Evolutionary conservation across 441 rosid species (phyloP).

Genomic region (Eruca vesicaria): DNA sequence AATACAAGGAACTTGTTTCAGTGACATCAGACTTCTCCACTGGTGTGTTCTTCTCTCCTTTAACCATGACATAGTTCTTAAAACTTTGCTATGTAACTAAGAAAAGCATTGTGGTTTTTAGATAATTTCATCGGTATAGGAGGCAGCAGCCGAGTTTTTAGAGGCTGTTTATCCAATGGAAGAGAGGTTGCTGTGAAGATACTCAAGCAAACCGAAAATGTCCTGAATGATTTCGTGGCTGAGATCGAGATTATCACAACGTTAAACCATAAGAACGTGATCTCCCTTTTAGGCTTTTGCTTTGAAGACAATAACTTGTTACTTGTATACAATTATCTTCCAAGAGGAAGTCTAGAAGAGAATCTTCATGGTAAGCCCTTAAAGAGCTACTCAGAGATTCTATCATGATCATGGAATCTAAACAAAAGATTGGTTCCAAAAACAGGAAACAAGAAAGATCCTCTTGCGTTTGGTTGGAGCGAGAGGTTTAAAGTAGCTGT

Average conservation of each 20-base stretch:
- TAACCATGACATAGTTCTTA: slow-evolving; percentile 11
- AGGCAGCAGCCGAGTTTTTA: slow-evolving; percentile 67
- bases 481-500: slow-evolving; percentile 67
- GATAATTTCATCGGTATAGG: slow-evolving; percentile 69
- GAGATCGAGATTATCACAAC: slow-evolving; percentile 70
- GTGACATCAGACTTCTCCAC: slow-evolving; percentile 55
- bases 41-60: slow-evolving; percentile 43
- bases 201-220: slow-evolving; percentile 58
- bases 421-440: slow-evolving; percentile 1
- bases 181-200: slow-evolving; percentile 70
- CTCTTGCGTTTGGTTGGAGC: slow-evolving; percentile 49
- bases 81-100: background rate
- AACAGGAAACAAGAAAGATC: slow-evolving; percentile 60
- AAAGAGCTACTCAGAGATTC: background rate
- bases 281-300: slow-evolving; percentile 66
- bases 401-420: slow-evolving; percentile 11
- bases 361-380: slow-evolving; percentile 52
- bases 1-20: slow-evolving; percentile 55
- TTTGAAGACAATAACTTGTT: slow-evolving; percentile 55
- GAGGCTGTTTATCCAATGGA: slow-evolving; percentile 55
- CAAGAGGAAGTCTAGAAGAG: slow-evolving; percentile 76
- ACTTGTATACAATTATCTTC: slow-evolving; percentile 62
- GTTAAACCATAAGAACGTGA: slow-evolving; percentile 56
- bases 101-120: slow-evolving; percentile 24
- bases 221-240: slow-evolving; percentile 51